phyloP scores from a whole-genome alignment of 345 rosid genomes.

The Pistacia integerrima region DNA sequence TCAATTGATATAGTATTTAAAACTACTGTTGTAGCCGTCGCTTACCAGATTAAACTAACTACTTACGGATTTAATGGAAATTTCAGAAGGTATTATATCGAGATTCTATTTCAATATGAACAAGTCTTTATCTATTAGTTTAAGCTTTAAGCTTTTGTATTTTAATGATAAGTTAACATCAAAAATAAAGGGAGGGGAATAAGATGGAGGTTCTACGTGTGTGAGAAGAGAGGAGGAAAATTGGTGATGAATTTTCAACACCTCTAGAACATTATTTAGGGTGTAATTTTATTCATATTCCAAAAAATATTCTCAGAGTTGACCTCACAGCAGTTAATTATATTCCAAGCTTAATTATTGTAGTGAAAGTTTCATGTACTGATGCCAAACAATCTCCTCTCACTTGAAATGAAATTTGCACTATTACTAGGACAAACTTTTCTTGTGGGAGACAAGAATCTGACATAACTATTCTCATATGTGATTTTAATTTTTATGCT shows the following conservation, averaged over 20 bases:
- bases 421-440: not conserved
- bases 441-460: not conserved
- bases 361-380: not conserved
- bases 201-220: too few relatives aligned
- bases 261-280: not conserved
- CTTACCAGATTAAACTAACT: too few relatives aligned
- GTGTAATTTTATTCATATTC: not conserved
- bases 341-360: not conserved
- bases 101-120: too few relatives aligned
- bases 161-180: not conserved
- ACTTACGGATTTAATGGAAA: too few relatives aligned
- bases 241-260: not conserved
- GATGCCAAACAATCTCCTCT: not conserved
- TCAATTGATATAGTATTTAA: too few relatives aligned
- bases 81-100: too few relatives aligned
- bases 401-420: not conserved
- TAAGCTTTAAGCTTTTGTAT: too few relatives aligned
- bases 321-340: too few relatives aligned
- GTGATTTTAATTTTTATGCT: not conserved
- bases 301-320: too few relatives aligned
- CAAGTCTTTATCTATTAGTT: too few relatives aligned
- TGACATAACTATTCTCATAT: not conserved
- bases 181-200: not conserved
- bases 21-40: too few relatives aligned
- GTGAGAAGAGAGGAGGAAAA: not conserved